Base-by-base conservation (phyloP, 768 basidiomycete species). In the Stropharia rugosoannulata region DNA sequence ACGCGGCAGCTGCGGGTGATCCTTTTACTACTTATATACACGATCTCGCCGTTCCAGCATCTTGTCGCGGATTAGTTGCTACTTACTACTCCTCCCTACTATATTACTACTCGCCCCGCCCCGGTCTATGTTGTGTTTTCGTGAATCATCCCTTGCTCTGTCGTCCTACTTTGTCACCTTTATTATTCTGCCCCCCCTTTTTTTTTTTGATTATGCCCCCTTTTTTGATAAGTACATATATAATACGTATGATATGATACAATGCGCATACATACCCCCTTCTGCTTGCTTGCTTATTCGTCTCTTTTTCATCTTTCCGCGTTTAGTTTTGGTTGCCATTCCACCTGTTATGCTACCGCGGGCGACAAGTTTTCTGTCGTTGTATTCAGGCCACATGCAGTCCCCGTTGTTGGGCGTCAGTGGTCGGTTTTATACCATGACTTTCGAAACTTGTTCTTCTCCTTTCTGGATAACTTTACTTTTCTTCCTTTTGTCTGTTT, bases 391-490 rank as follows among this genome's bases (percentile, higher is more conserved):
- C 29, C 6, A 32, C 29, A 32, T 32, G 29, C 29, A 32, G 29
- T 32, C 29, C 9, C 29, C 29, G 6, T 7, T 32, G 29, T 32
- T 32, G 29, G 29, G 29, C 29, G 29, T 32, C 29, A 32, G 9
- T 32, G 29, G 29, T 10, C 29, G 29, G 29, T 32, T 32, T 32
- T 44, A 12, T 19, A 9, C 39, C 37, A 42, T 40, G 13, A 25
- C n/a, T 57, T 55, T 51, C 32, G 36, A 35, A 13, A 35, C 51
- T 37, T n/a, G 29, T 59, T 47, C 54, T 36, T 58, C 46, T 18
- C 29, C 22, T 27, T 39, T 55, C 5, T 12, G 18, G 37, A 25
- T 49, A 49, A 6, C 19, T 49, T 32, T 52, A n/a, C 15, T 27
- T 45, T 47, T 55, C 41, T 44, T 39, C 25, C 22, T 39, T 41